These are phyloP conservation scores for Aspergillus sp. DNA, from an alignment of 2,329 filamentous ascomycete species.

Conservation along the genomic window DNA sequence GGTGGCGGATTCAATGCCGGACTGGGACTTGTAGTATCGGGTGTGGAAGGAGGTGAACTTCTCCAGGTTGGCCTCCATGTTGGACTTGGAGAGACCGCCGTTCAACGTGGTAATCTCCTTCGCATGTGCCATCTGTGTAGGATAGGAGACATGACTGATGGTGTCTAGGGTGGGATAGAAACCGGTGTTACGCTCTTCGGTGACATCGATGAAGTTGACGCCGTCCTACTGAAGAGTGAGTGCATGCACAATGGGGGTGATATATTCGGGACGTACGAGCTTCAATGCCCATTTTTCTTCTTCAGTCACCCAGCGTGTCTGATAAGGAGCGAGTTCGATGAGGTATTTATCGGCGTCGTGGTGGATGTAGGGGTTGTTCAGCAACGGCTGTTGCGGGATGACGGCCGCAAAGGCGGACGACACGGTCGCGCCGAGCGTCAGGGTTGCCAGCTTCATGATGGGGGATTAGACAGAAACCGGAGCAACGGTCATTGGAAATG, in stretches of 20 bases:
- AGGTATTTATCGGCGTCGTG: constrained; percentile 60
- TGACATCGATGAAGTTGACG: constrained; percentile 92
- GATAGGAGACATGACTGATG: constrained; percentile 57
- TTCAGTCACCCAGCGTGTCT: constrained; percentile 84
- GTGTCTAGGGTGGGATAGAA: constrained; percentile 52
- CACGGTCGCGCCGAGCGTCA: constrained; percentile 35
- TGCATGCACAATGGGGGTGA: not conserved
- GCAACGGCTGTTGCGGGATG: constrained; percentile 29
- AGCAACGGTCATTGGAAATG: too few relatives aligned
- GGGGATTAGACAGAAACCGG: not conserved
- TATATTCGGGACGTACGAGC: constrained; percentile 56
- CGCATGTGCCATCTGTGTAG: constrained; percentile 63
- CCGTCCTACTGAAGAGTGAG: constrained; percentile 59
- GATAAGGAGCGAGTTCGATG: constrained; percentile 79
- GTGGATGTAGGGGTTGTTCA: constrained; percentile 22
- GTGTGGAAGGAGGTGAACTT: constrained; percentile 61
- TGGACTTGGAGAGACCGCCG: constrained; percentile 66
- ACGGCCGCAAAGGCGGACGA: constrained; percentile 31
- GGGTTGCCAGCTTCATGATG: constrained; percentile 36
- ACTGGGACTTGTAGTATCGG: constrained; percentile 57
- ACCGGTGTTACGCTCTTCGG: constrained; percentile 60
- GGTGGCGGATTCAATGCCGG: constrained; percentile 77
- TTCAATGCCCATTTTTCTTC: constrained; percentile 92
- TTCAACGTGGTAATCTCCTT: constrained; percentile 66
- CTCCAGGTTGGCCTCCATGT: constrained; percentile 75